Percentiles rank a stretch among this genome's conserved stretches.
Conservation (phyloP, 495 filamentous ascomycete species). For the Hyaloscypha finlandica region DNA sequence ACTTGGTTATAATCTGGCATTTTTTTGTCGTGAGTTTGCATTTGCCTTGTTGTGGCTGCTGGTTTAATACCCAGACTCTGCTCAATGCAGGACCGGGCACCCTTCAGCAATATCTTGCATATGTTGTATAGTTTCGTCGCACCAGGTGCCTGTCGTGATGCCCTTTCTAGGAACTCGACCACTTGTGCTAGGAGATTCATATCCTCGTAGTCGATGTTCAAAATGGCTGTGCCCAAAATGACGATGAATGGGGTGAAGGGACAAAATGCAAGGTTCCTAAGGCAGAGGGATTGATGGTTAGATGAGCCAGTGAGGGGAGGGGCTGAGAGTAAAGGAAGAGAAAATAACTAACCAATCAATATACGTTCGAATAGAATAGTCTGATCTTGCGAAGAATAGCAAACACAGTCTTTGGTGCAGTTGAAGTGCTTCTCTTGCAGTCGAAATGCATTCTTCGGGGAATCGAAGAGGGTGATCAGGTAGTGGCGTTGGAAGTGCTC, state of each 20-base stretch:
- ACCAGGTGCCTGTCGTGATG: conserved; percentile 6
- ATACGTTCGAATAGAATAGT: conserved; percentile 12
- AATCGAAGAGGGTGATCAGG: conserved; percentile 14
- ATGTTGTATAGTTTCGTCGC: conserved; percentile 7
- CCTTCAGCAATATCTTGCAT: conserved; percentile 8
- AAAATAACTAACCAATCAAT: conserved; percentile 14
- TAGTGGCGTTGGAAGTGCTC: conserved; percentile 1
- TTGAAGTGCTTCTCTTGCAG: conserved; percentile 14
- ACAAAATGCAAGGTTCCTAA: conserved; percentile 20
- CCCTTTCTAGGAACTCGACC: conserved; percentile 40
- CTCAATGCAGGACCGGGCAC: conserved; percentile 11
- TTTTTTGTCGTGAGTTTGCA: too few relatives aligned
- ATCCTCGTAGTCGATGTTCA: conserved; percentile 10
- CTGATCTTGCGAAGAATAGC: neutral
- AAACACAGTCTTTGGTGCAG: conserved; percentile 7
- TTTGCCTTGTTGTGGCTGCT: too few relatives aligned
- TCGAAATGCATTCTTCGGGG: conserved; percentile 12
- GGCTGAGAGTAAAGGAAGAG: neutral
- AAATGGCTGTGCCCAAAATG: conserved; percentile 12
- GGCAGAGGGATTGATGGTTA: neutral
- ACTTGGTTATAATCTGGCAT: too few relatives aligned
- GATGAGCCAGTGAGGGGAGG: too few relatives aligned
- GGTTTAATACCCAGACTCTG: neutral
- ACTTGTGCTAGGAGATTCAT: conserved; percentile 30
- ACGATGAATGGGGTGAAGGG: conserved; percentile 23